Percentiles rank a stretch among this genome's conserved stretches.
phyloP scores from a whole-genome alignment of 2,329 filamentous ascomycete species.

The Aphanocladium album region DNA sequence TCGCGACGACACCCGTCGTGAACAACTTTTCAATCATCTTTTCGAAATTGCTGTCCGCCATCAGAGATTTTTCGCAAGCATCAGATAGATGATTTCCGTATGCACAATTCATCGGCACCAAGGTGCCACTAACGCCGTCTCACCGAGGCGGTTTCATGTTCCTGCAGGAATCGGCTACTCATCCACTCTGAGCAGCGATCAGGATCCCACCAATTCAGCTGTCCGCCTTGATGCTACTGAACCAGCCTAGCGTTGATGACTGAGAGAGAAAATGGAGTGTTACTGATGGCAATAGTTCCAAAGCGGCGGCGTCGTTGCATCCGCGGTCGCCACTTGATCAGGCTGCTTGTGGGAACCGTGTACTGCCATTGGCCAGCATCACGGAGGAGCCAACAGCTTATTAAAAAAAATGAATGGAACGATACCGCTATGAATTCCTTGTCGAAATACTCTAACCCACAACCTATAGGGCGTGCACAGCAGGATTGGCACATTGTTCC shows the following conservation, averaged over 20 bases:
- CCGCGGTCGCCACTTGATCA: too few relatives aligned
- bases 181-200: not conserved
- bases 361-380: not conserved
- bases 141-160: not conserved
- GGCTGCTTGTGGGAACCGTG: not conserved
- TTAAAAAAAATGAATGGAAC: not conserved
- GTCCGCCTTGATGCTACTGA: not conserved
- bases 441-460: too few relatives aligned
- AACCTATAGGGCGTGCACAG: too few relatives aligned
- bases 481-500: too few relatives aligned
- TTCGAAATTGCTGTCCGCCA: not conserved
- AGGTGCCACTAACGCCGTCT: not conserved
- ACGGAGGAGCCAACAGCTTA: not conserved
- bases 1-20: too few relatives aligned
- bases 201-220: too few relatives aligned
- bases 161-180: not conserved
- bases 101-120: not conserved
- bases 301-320: too few relatives aligned
- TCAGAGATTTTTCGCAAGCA: not conserved
- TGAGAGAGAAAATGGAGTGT: too few relatives aligned
- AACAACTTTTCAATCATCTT: not conserved
- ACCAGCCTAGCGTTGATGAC: too few relatives aligned
- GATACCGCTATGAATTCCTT: too few relatives aligned
- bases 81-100: not conserved
- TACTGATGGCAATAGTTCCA: too few relatives aligned